Evolutionary conservation across 129 eudicot genomes (phyloP).

Genomic region (Chrysanthemum makinoi): DNA sequence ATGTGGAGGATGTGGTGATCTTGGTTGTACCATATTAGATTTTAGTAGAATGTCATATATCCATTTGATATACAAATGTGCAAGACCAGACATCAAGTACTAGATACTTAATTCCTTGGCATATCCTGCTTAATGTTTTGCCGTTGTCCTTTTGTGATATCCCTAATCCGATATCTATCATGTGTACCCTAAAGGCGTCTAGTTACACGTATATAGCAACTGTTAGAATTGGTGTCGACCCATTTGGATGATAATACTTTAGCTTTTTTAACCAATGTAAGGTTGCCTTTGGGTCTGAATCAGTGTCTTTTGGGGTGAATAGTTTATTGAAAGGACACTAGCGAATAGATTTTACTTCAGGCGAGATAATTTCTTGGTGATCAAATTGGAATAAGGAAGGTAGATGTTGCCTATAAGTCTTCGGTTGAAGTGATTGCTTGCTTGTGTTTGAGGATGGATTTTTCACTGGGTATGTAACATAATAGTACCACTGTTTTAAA

Average conservation of each 20-base stretch:
- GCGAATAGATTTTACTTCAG: slow-evolving; percentile 6
- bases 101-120: slow-evolving; percentile 14
- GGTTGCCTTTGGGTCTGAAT: too few species aligned
- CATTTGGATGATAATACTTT: neutral
- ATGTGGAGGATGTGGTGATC: too few species aligned
- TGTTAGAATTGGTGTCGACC: slow-evolving; percentile 9
- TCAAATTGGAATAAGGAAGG: neutral
- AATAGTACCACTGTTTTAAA: neutral
- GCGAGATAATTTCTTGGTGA: neutral
- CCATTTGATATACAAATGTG: slow-evolving; percentile 2
- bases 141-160: slow-evolving; percentile 8
- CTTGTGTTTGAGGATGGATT: neutral
- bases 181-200: neutral
- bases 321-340: neutral
- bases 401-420: neutral
- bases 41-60: slow-evolving; percentile 18
- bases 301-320: too few species aligned
- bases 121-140: neutral
- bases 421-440: slow-evolving; percentile 17
- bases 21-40: slow-evolving; percentile 15
- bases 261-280: neutral
- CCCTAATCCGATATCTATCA: neutral
- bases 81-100: slow-evolving; percentile 19
- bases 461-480: neutral
- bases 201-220: too few species aligned